Conservation (phyloP, 768 basidiomycete genomes). For the Russula vinacea region DNA sequence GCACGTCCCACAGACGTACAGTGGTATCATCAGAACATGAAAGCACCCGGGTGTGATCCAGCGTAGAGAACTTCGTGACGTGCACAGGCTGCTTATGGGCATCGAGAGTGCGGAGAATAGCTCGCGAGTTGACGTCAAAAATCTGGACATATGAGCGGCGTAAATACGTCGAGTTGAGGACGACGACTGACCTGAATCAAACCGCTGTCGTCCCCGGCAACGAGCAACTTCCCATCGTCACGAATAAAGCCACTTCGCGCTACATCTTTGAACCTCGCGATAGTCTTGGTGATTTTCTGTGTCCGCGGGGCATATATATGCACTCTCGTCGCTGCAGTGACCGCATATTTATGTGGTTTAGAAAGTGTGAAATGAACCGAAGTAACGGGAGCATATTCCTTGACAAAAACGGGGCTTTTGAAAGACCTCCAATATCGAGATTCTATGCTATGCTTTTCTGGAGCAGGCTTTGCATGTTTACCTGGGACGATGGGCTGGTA, state of each 20-base stretch:
- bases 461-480: conserved; percentile 54
- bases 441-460: conserved; percentile 64
- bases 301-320: conserved; percentile 96
- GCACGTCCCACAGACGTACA: conserved; percentile 91
- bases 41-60: conserved; percentile 77
- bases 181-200: conserved; percentile 58
- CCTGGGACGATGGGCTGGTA: conserved; percentile 73
- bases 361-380: conserved; percentile 87
- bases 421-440: conserved; percentile 85
- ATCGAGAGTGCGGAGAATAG: conserved; percentile 88
- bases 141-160: conserved; percentile 45
- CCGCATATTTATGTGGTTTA: conserved; percentile 91
- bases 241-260: conserved; percentile 87
- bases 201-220: conserved; percentile 94
- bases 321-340: conserved; percentile 89
- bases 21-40: conserved; percentile 97
- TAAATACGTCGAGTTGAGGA: neutral
- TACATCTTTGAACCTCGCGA: conserved; percentile 95
- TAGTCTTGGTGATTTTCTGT: conserved; percentile 93
- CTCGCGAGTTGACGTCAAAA: conserved; percentile 88
- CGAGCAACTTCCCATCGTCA: conserved; percentile 88
- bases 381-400: conserved; percentile 95
- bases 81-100: conserved; percentile 96
- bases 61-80: conserved; percentile 85
- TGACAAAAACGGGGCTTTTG: conserved; percentile 89